phyloP scores from a whole-genome alignment of 169 alveolate genomes.

The Condylostoma magnum region DNA sequence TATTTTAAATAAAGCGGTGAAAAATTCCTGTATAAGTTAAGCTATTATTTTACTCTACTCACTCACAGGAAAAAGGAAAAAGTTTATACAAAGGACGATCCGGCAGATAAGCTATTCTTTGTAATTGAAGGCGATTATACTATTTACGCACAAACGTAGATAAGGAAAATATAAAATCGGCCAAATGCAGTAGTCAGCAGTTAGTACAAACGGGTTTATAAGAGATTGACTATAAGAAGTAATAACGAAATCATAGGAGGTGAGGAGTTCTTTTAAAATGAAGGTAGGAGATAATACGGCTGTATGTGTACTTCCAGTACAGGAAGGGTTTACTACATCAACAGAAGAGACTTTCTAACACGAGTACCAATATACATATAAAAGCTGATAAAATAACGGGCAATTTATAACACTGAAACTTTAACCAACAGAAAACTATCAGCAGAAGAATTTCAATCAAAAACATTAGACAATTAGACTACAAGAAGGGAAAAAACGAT shows the following conservation, averaged over 20 bases:
- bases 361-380: too few relatives aligned
- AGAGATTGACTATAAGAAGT: neutral
- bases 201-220: neutral
- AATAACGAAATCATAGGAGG: neutral
- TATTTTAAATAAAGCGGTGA: constrained; percentile 39
- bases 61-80: neutral
- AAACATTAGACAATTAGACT: too few relatives aligned
- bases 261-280: neutral
- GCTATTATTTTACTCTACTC: neutral
- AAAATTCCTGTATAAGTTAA: constrained; percentile 1
- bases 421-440: too few relatives aligned
- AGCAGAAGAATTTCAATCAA: too few relatives aligned
- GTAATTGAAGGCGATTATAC: constrained; percentile 1
- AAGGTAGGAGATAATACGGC: neutral
- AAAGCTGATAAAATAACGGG: too few relatives aligned
- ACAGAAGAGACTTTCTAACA: neutral
- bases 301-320: neutral
- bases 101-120: neutral
- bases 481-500: too few relatives aligned
- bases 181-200: neutral
- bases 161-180: neutral
- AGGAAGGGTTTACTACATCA: neutral
- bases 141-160: neutral
- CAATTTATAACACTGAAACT: too few relatives aligned
- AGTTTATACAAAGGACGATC: neutral